Evolutionary conservation across 2,329 filamentous ascomycete species (phyloP), one percentile per base, ranked within the genome.

Genomic region (Ceratocystis harringtonii): DNA sequence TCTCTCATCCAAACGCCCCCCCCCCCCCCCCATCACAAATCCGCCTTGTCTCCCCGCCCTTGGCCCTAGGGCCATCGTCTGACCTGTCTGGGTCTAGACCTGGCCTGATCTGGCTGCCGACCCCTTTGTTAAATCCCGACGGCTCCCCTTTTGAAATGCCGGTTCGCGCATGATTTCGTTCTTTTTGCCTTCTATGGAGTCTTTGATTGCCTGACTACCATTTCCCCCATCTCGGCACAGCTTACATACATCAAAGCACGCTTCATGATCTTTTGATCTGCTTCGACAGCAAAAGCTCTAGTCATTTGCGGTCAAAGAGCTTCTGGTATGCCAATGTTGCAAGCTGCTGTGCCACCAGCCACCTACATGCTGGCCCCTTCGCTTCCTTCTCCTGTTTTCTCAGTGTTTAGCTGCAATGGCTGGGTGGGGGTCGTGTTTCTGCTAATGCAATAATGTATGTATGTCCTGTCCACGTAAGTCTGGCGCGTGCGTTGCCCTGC

Each of bases 121-220:
- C 17, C 55, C 55, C 55, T 58, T 15, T 58, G 55, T 36, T 58
- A 25, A 17, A 58, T 58, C 55, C 55, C 55, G 55, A 30, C 55
- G 32, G 55, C 30, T 36, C 55, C 55, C 28, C 55, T 36, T 58
- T n/a, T 58, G 55, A 32, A 58, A 36, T 58, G 55, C 55, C 55
- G 15, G 60, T 12, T 30, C 17, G n/a, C 32, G 41, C 43, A 25
- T 61, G 32, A 12, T 22, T 45, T 15, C 5, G n/a, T 62, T 62
- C 28, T 28, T 62, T 62, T 62, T 30, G 28, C 44, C 28, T 48
- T 62, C 36, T 41, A 15, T 41, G 36, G 36, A 8, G 36, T 5
- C 2, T 15, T 41, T 12, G 12, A 15, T 41, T 41, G 12, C 3
- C 10, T 41, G 36, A 3, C 36, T 12, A 41, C 10, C 10, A 41